Evolutionary conservation across 495 filamentous ascomycete species (phyloP).

Genomic region (Platismatia glauca): DNA sequence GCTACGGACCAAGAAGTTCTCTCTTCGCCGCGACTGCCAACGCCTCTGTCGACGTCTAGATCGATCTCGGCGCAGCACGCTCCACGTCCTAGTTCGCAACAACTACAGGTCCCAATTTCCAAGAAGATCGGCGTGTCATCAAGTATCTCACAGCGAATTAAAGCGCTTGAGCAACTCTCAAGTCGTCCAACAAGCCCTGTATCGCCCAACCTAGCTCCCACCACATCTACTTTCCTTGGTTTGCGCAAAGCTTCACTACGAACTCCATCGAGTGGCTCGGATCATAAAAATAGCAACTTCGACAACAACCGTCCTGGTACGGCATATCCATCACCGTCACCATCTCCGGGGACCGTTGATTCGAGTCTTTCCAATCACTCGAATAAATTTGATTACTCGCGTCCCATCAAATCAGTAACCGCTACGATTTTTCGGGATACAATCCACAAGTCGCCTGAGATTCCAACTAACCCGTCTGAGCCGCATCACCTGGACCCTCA

Average conservation of each 20-base stretch:
- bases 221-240: slow-evolving; percentile 29
- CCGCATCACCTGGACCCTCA: slow-evolving; percentile 52
- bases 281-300: slow-evolving; percentile 26
- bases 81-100: slow-evolving; percentile 10
- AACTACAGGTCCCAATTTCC: slow-evolving; percentile 36
- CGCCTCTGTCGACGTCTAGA: slow-evolving; percentile 18
- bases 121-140: slow-evolving; percentile 78
- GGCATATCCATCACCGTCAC: slow-evolving; percentile 26
- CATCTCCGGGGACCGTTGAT: slow-evolving; percentile 20
- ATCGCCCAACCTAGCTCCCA: slow-evolving; percentile 19
- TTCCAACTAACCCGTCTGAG: slow-evolving; percentile 37
- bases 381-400: slow-evolving; percentile 25
- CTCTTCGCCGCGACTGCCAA: slow-evolving; percentile 28
- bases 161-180: slow-evolving; percentile 72
- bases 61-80: slow-evolving; percentile 21
- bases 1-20: slow-evolving; percentile 25
- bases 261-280: slow-evolving; percentile 9
- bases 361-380: slow-evolving; percentile 10
- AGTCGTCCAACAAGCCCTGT: slow-evolving; percentile 35
- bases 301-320: slow-evolving; percentile 27
- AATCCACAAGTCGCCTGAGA: slow-evolving; percentile 26
- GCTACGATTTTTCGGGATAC: slow-evolving; percentile 65
- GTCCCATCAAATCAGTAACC: slow-evolving; percentile 68
- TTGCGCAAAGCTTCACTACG: slow-evolving; percentile 33
- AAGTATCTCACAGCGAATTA: slow-evolving; percentile 83